These are phyloP conservation scores for Talaromyces sp. DNA, from an alignment of 2,329 filamentous ascomycete species.

Conservation along the genomic window DNA sequence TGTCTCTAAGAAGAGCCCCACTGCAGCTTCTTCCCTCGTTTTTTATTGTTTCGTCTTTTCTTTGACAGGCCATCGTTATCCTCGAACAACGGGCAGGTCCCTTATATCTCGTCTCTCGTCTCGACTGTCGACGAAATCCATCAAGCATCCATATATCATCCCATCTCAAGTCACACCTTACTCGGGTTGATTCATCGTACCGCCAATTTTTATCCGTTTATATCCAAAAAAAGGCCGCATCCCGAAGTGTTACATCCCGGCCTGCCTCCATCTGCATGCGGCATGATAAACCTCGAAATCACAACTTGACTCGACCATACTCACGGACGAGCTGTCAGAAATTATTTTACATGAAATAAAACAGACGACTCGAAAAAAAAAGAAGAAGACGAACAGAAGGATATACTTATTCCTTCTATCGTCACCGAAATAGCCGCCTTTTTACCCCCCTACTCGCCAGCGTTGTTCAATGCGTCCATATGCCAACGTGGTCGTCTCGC, in stretches of 20 bases:
- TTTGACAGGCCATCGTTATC: not conserved
- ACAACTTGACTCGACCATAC: not conserved
- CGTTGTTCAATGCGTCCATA: slow-evolving; percentile 21
- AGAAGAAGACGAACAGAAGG: not conserved
- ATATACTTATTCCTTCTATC: not conserved
- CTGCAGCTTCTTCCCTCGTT: not conserved
- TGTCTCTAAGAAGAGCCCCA: not conserved
- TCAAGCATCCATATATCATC: slow-evolving; percentile 4
- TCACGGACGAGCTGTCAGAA: not conserved
- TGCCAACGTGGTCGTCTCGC: slow-evolving; percentile 32
- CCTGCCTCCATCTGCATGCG: not conserved
- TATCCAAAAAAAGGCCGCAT: not conserved
- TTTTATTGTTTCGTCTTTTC: not conserved
- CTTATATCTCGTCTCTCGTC: not conserved
- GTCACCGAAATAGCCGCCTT: not conserved
- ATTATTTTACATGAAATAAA: not conserved
- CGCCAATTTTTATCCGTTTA: not conserved
- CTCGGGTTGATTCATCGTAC: not conserved
- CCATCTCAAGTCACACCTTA: not conserved
- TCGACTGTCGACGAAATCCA: not conserved
- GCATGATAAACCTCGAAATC: not conserved
- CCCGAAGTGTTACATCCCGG: not conserved
- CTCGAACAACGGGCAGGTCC: not conserved
- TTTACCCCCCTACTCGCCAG: not conserved
- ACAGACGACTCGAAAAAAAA: not conserved